Conservation (phyloP, 371 early-diverging fungal species). For the Saksenaea vasiformis region DNA sequence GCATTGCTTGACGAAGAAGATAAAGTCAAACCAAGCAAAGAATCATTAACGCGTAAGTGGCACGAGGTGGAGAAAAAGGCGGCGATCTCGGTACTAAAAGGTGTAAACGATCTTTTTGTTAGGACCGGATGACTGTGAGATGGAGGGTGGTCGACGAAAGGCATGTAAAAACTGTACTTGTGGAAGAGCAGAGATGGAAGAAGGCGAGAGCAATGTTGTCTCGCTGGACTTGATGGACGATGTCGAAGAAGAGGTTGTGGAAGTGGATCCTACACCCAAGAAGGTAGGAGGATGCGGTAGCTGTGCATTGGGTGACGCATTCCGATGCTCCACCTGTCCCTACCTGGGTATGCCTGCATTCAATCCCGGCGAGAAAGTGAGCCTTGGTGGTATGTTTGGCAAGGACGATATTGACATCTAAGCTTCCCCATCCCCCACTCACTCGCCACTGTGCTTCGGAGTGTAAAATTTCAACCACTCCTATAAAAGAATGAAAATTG, state of each 20-base stretch:
- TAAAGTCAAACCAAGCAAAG: slow-evolving; percentile 71
- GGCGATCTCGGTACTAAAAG: neutral
- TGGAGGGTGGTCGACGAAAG: slow-evolving; percentile 75
- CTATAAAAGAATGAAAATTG: neutral
- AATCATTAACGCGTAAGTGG: slow-evolving; percentile 61
- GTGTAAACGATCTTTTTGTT: neutral
- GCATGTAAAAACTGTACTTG: slow-evolving; percentile 98
- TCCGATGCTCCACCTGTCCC: slow-evolving; percentile 98
- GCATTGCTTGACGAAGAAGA: slow-evolving; percentile 87
- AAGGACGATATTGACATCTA: slow-evolving; percentile 53
- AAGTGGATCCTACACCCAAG: slow-evolving; percentile 62
- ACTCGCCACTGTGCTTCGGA: neutral
- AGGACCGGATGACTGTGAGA: slow-evolving; percentile 72
- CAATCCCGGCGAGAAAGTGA: slow-evolving; percentile 94
- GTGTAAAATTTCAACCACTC: neutral
- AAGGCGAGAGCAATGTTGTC: slow-evolving; percentile 64
- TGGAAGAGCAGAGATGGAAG: slow-evolving; percentile 84
- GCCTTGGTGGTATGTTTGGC: slow-evolving; percentile 65
- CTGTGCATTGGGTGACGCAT: slow-evolving; percentile 99
- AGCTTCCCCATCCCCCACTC: no score
- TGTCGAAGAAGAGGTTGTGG: slow-evolving; percentile 48
- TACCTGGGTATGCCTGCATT: slow-evolving; percentile 99
- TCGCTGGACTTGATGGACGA: slow-evolving; percentile 65
- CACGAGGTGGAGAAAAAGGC: no score
- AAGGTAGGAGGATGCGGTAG: slow-evolving; percentile 63